Percentiles rank a stretch among this genome's conserved stretches.
Evolutionary conservation across 2,329 filamentous ascomycete genomes (phyloP).

Genomic region (Penicillium sp.): DNA sequence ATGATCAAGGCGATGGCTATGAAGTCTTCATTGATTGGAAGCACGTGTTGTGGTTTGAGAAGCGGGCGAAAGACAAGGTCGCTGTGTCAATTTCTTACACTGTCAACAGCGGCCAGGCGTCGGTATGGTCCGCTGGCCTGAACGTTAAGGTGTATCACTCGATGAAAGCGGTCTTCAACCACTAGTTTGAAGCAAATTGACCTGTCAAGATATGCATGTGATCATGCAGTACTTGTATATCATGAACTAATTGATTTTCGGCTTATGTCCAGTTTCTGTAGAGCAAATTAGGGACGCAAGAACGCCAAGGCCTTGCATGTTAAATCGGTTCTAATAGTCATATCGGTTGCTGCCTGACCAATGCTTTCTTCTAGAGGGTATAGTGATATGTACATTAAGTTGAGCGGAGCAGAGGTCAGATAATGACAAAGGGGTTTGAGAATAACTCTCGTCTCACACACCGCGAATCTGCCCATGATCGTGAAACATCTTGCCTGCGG

Average conservation of each 20-base stretch:
- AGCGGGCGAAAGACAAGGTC: conserved; percentile 12
- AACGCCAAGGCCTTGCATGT: neutral
- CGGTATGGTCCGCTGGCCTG: neutral
- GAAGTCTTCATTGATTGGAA: conserved; percentile 11
- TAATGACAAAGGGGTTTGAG: conserved; percentile 39
- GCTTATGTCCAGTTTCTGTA: no score
- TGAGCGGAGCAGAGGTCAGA: conserved; percentile 18
- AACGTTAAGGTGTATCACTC: neutral
- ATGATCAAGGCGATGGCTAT: conserved; percentile 14
- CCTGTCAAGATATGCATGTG: no score
- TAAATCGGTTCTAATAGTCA: neutral
- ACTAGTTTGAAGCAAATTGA: neutral
- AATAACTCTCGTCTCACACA: conserved; percentile 40
- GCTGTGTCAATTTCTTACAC: neutral
- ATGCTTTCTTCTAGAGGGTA: conserved; percentile 3
- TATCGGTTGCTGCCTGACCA: neutral
- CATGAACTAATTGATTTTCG: no score
- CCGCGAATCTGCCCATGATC: conserved; percentile 40
- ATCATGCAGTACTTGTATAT: no score
- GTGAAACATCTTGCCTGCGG: conserved; percentile 37
- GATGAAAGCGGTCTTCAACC: neutral
- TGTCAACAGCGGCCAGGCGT: neutral
- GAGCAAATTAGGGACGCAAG: no score
- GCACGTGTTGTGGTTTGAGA: conserved; percentile 8
- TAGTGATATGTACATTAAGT: conserved; percentile 4